Evolutionary conservation across 1,284 basidiomycete species (phyloP), one percentile per base, ranked within the genome.

Genomic region (Boletellus deceptivus): DNA sequence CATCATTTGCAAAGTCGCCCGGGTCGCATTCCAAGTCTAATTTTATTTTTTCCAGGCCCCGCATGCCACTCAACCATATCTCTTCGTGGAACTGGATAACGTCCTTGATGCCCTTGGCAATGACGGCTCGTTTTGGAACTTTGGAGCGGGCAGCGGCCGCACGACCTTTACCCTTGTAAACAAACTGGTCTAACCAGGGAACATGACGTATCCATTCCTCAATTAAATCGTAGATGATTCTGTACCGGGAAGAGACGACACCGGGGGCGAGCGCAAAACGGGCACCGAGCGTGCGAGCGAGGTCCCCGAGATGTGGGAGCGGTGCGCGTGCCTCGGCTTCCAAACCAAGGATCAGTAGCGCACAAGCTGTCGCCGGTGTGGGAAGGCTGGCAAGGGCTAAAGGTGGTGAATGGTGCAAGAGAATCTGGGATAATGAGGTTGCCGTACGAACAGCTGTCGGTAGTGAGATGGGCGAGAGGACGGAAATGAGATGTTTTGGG

Each of bases 171-270:
- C 67, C 65, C 43, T 77, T 68, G 48, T 66, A 59, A 5, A 48
- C 64, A 52, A 78, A 77, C 45, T 76, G 73, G 47, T 75, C 74
- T 3, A 89, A 70, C 86, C 89, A 91, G 3, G 86, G 84, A 4
- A 91, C 72, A 25, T 80, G 75, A 47, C 75, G 72, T n/a, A 81
- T 77, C 74, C 79, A 83, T 46, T 75, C 71, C 37, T 77, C 76
- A 33, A 90, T 68, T 41, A 78, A 68, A 55, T 83, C 79, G 58
- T 81, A 81, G 20, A 87, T 67, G 43, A 74, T 60, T 62, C 83
- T 84, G 68, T 90, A 89, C 6, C 87, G 79, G 43, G 78, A 73
- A 76, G 84, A 80, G 27, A 89, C 77, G 37, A 79, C 73, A 31
- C 72, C 73, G 48, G 80, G 74, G 10, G 75, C 73, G 36, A 76